Conservation (phyloP, 2,329 filamentous ascomycete species). For the Ciborinia camelliae region DNA sequence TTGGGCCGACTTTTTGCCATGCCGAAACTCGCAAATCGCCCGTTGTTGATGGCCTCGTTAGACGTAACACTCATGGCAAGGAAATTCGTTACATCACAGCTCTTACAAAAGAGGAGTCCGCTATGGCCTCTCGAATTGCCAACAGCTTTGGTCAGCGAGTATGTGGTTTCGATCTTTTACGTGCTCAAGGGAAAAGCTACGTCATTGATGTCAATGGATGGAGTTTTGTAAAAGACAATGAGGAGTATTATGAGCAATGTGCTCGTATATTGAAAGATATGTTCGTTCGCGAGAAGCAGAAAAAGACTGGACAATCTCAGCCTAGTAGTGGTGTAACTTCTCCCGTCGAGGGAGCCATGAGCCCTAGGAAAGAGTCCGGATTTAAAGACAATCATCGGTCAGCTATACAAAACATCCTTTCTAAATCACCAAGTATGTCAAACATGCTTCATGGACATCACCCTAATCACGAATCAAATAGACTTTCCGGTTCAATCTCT, state of each 20-base stretch:
- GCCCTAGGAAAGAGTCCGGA: conserved; percentile 28
- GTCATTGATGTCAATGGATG: conserved; percentile 99
- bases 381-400: conserved; percentile 46
- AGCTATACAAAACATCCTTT: conserved; percentile 54
- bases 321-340: conserved; percentile 38
- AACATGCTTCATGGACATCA: conserved; percentile 47
- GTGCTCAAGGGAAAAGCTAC: conserved; percentile 85
- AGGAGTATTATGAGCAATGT: conserved; percentile 94
- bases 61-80: conserved; percentile 95
- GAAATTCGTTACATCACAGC: conserved; percentile 93
- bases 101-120: conserved; percentile 73
- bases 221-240: conserved; percentile 99
- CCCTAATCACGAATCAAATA: conserved; percentile 37
- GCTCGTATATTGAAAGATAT: conserved; percentile 82
- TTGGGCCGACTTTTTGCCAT: conserved; percentile 88
- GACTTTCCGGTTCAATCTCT: conserved; percentile 42
- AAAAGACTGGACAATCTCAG: conserved; percentile 43
- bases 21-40: conserved; percentile 96
- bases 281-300: conserved; percentile 76
- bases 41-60: conserved; percentile 92
- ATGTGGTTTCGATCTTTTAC: conserved; percentile 90
- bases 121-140: conserved; percentile 86
- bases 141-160: conserved; percentile 90
- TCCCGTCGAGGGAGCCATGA: conserved; percentile 23
- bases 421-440: conserved; percentile 61